Evolutionary conservation across 2,329 filamentous ascomycete species (phyloP).

Genomic region (Chaetomiaceae sp.): DNA sequence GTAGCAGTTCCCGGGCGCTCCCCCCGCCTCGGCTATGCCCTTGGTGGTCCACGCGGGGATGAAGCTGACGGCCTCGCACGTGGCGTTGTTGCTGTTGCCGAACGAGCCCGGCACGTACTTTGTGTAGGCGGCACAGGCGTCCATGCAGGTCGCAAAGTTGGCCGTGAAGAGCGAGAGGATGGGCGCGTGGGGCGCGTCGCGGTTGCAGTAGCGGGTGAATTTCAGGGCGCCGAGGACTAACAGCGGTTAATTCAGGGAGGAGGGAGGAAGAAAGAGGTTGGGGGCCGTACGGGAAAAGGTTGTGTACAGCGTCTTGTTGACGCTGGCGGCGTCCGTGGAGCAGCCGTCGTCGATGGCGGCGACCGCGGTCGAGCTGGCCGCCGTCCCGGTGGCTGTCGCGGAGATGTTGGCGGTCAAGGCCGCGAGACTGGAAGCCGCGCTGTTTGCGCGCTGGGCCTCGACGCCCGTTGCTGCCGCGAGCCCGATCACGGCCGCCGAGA

Average conservation of each 20-base stretch:
- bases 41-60: slow-evolving; percentile 42
- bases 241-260: slow-evolving; percentile 12
- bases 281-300: slow-evolving; percentile 32
- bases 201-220: slow-evolving; percentile 43
- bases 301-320: slow-evolving; percentile 38
- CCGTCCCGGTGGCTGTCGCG: slow-evolving; percentile 21
- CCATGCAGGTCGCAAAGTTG: slow-evolving; percentile 43
- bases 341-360: slow-evolving; percentile 39
- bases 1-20: slow-evolving; percentile 43
- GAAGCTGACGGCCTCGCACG: slow-evolving; percentile 38
- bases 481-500: slow-evolving; percentile 40
- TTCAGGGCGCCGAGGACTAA: slow-evolving; percentile 35
- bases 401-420: slow-evolving; percentile 27
- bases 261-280: background rate
- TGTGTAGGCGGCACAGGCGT: slow-evolving; percentile 42
- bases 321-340: slow-evolving; percentile 32
- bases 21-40: slow-evolving; percentile 29
- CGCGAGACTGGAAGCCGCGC: slow-evolving; percentile 34
- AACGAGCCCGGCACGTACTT: slow-evolving; percentile 31
- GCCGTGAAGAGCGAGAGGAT: slow-evolving; percentile 40
- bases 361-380: slow-evolving; percentile 26
- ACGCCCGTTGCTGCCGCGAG: slow-evolving; percentile 43
- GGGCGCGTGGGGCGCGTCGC: slow-evolving; percentile 36
- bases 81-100: slow-evolving; percentile 31
- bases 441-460: slow-evolving; percentile 37